Conservation (phyloP, 2,329 filamentous ascomycete genomes). For the Teratosphaeriaceae sp. region DNA sequence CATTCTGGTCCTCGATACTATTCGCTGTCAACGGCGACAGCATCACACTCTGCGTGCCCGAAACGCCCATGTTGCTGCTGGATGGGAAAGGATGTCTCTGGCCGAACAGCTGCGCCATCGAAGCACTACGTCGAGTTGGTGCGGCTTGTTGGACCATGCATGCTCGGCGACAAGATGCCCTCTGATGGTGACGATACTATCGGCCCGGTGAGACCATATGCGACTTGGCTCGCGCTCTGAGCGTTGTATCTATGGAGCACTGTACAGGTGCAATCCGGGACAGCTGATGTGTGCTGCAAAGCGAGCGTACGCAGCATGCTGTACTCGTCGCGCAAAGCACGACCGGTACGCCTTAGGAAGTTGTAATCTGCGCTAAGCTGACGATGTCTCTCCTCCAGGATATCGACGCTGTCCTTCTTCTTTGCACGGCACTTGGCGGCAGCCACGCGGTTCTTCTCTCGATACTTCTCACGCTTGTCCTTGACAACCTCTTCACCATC, state of each 20-base stretch:
- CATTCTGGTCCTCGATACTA: too few relatives aligned
- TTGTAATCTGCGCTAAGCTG: conserved; percentile 30
- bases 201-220: conserved; percentile 7
- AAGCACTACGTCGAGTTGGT: too few relatives aligned
- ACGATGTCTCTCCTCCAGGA: conserved; percentile 43
- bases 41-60: too few relatives aligned
- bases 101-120: too few relatives aligned
- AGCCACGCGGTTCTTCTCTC: conserved; percentile 65
- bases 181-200: conserved; percentile 15
- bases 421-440: conserved; percentile 70
- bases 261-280: conserved; percentile 26
- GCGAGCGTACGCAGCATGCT: conserved; percentile 26
- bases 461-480: conserved; percentile 50
- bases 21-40: too few relatives aligned
- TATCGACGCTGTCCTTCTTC: conserved; percentile 52
- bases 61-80: too few relatives aligned
- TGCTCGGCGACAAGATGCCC: conserved; percentile 5
- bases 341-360: conserved; percentile 24
- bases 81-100: too few relatives aligned
- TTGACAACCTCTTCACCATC: conserved; percentile 18
- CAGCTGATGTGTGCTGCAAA: conserved; percentile 23
- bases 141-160: too few relatives aligned
- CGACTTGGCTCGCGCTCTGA: conserved; percentile 17
- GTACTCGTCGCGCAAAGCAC: conserved; percentile 28
- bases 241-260: conserved; percentile 29